phyloP scores from a whole-genome alignment of 129 eudicot genomes.

The Deinandra increscens region DNA sequence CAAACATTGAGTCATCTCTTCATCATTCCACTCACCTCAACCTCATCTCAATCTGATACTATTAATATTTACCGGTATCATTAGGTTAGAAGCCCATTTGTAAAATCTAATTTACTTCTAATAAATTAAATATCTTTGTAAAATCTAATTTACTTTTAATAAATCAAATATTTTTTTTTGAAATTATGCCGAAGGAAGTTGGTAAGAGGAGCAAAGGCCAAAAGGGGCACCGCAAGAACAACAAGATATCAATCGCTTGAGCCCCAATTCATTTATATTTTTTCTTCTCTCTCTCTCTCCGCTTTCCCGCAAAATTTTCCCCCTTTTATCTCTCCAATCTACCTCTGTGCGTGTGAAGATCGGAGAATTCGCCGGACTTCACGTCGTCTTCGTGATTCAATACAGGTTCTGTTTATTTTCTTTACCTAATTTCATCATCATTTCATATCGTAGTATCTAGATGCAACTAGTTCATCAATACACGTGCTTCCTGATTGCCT shows the following conservation, averaged over 20 bases:
- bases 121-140: too few species aligned
- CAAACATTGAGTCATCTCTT: too few species aligned
- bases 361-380: constrained; percentile 24
- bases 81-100: too few species aligned
- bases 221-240: not conserved
- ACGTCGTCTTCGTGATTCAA: constrained; percentile 19
- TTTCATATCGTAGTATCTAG: constrained; percentile 11
- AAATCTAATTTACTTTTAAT: too few species aligned
- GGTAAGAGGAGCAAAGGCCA: not conserved
- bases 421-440: constrained; percentile 6
- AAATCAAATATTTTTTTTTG: too few species aligned
- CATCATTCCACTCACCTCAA: too few species aligned
- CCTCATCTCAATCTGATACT: too few species aligned
- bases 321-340: constrained; percentile 26
- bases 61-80: too few species aligned
- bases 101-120: too few species aligned
- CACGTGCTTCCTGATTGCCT: not conserved
- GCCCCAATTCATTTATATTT: not conserved
- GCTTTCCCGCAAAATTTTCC: constrained; percentile 49
- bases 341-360: too few species aligned
- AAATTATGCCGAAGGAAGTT: not conserved
- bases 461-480: constrained; percentile 26
- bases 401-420: constrained; percentile 22
- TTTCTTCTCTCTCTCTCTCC: constrained; percentile 34
- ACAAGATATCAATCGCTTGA: too few species aligned